These are phyloP conservation scores for Aspergillus sparsus DNA, from an alignment of 495 filamentous ascomycete genomes.

Conservation along the genomic window DNA sequence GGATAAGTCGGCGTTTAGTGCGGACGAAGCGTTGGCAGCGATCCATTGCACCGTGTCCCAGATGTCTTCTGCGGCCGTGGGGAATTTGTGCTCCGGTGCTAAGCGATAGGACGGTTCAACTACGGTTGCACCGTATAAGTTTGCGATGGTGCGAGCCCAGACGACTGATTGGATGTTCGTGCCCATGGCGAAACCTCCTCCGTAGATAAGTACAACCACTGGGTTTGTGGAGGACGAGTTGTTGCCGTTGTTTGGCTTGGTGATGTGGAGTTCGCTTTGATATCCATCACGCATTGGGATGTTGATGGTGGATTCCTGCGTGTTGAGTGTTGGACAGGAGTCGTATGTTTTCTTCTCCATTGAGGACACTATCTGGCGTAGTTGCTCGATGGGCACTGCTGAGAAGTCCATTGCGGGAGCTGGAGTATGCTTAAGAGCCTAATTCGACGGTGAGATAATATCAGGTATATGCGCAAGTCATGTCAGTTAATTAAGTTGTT, in stretches of 20 bases:
- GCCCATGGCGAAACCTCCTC: conserved; percentile 48
- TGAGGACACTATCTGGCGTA: conserved; percentile 5
- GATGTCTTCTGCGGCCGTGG: conserved; percentile 45
- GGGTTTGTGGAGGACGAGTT: conserved; percentile 32
- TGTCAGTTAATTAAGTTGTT: too few relatives aligned
- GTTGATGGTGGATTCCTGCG: conserved; percentile 28
- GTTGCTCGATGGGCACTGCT: neutral
- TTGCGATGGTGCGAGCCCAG: conserved; percentile 33
- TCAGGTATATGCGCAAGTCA: too few relatives aligned
- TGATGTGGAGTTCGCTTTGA: conserved; percentile 37
- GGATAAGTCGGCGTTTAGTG: conserved; percentile 20
- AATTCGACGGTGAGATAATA: conserved; percentile 1
- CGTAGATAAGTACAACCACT: conserved; percentile 44
- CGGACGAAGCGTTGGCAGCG: conserved; percentile 32
- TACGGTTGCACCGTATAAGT: conserved; percentile 34
- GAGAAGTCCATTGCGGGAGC: conserved; percentile 17
- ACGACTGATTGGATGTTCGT: conserved; percentile 30
- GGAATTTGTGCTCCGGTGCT: conserved; percentile 52
- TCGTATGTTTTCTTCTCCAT: conserved; percentile 17
- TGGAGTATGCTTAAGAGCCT: conserved; percentile 33
- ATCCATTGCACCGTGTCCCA: conserved; percentile 55
- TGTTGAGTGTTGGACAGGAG: conserved; percentile 21
- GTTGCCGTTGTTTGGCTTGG: too few relatives aligned
- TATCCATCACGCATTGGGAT: conserved; percentile 47
- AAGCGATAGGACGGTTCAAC: conserved; percentile 45